phyloP scores from a whole-genome alignment of 768 basidiomycete species.

The Tulasnella sp. region DNA sequence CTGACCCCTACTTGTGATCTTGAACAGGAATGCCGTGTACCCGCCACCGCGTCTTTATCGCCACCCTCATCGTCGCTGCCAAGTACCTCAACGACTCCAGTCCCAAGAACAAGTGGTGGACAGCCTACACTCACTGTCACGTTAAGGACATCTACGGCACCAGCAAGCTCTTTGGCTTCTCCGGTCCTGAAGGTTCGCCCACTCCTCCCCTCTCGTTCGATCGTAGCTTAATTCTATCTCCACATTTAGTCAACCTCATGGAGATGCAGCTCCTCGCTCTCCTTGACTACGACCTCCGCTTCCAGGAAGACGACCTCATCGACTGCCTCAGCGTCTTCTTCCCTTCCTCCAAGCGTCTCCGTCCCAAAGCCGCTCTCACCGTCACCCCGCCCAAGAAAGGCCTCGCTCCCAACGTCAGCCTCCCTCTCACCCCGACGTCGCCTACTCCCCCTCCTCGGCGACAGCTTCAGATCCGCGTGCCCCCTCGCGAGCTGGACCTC shows the following conservation, averaged over 20 bases:
- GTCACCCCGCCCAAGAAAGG: neutral
- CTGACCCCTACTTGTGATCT: constrained; percentile 13
- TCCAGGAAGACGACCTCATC: constrained; percentile 69
- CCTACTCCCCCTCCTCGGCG: constrained; percentile 11
- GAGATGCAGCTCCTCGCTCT: constrained; percentile 90
- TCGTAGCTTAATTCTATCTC: constrained; percentile 20
- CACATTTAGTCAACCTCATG: constrained; percentile 79
- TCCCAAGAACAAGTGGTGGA: constrained; percentile 94
- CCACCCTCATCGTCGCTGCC: constrained; percentile 86
- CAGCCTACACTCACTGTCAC: constrained; percentile 68
- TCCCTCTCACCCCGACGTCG: constrained; percentile 14
- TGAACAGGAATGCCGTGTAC: constrained; percentile 69
- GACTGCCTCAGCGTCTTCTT: constrained; percentile 45
- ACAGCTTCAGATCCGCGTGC: neutral
- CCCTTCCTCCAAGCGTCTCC: constrained; percentile 2
- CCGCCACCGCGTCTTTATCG: constrained; percentile 90
- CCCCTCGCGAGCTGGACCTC: neutral
- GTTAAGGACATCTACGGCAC: constrained; percentile 34
- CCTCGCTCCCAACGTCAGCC: neutral
- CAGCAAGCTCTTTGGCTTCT: constrained; percentile 3
- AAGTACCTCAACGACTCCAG: constrained; percentile 98
- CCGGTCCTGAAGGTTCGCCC: constrained; percentile 1
- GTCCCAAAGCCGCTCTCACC: constrained; percentile 4
- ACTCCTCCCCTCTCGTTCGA: neutral
- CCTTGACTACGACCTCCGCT: constrained; percentile 86